Base-by-base conservation (phyloP, 768 basidiomycete species). In the Panaeolus cyanescens region DNA sequence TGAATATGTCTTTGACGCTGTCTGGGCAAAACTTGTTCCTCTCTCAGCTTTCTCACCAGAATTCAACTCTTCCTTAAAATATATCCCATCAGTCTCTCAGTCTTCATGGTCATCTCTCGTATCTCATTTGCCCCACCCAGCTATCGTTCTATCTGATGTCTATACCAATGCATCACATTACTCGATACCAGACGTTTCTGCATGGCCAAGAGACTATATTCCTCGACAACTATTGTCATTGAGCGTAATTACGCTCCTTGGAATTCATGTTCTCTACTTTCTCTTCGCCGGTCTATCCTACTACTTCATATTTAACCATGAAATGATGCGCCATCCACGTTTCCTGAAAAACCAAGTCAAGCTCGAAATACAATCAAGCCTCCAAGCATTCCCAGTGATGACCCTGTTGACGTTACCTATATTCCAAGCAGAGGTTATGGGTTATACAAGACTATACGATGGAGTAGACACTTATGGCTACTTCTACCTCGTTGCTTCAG, bases 311-410 rank as follows among this genome's bases (percentile, higher is more conserved):
- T 99, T 98, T 85, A 95, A 99, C 77, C 91, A 91, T 69, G 91
- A 90, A 20, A 97, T 91, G 94, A 96, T 92, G 90, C 82, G 84
- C 32, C 97, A 99, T 76, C 97, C 97, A 0, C 85, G 92, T 31
- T 99, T 96, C 78, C 80, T 97, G 45, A 90, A 92, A 70, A 86
- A 95, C 70, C 97, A 99, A 73, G 85, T 92, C 65, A 83, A 77
- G 64, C 73, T 81, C 19, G 97, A 99, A 77, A 99, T 99, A 62
- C 75, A 81, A 62, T 75, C 72, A 61, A 92, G 90, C 62, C 60
- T 97, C 55, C 79, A 81, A 42, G 88, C 93, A 0, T 96, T 96
- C 70, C 96, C 95, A 0, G 75, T 71, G 3, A 96, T 99, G 84
- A 90, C 81, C 25, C 64, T 91, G 25, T 74, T 98, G 55, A 99